Conservation (phyloP, 257 asterid genomes). For the Oldenlandia corymbosa region DNA sequence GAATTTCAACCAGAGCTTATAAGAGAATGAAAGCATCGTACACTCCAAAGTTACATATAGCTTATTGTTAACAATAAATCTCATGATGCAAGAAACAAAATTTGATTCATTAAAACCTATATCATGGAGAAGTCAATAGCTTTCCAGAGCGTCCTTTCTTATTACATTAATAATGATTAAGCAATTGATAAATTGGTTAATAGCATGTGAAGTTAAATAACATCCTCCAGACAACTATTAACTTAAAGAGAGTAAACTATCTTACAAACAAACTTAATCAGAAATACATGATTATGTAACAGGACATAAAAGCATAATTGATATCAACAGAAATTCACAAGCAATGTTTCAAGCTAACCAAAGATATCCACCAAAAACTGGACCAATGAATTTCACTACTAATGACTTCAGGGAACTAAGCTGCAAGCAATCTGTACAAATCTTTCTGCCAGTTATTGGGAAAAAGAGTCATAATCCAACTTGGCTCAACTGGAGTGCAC, state of each 20-base stretch:
- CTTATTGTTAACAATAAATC: neutral
- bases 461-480: neutral
- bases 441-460: neutral
- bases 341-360: neutral
- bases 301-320: neutral
- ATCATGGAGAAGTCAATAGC: neutral
- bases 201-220: neutral
- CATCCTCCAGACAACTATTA: neutral
- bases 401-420: neutral
- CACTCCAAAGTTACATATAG: neutral
- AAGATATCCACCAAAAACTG: neutral
- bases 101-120: neutral
- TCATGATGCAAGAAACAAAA: neutral
- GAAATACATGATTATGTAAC: neutral
- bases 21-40: neutral
- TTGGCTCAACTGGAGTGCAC: neutral
- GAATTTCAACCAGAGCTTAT: conserved; percentile 13
- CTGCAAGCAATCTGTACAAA: too few species aligned
- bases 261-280: neutral
- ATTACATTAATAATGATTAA: neutral
- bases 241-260: neutral
- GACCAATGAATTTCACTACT: neutral
- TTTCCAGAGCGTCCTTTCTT: neutral
- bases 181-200: neutral
- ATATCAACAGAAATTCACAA: neutral